Conservation (phyloP, 306 rosid genomes). For the Cicer cuneatum region DNA sequence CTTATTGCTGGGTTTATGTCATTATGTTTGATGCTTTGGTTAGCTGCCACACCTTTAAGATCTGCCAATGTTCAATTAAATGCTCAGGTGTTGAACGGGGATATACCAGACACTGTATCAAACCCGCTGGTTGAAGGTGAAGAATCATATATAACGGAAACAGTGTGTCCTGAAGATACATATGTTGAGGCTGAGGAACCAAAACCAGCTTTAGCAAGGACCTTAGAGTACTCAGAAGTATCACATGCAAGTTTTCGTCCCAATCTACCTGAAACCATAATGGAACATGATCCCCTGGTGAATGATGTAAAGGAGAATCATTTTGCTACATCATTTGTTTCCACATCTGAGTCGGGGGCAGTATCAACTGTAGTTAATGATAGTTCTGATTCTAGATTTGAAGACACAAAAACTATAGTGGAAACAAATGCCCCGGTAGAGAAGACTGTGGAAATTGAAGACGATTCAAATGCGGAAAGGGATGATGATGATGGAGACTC, state of each 20-base stretch:
- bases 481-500: constrained; percentile 76
- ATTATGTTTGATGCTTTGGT: constrained; percentile 81
- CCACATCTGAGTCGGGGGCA: constrained; percentile 51
- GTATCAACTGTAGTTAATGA: constrained; percentile 53
- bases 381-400: constrained; percentile 51
- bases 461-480: constrained; percentile 60
- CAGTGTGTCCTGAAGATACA: constrained; percentile 56
- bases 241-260: constrained; percentile 48
- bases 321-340: constrained; percentile 46
- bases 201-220: constrained; percentile 43
- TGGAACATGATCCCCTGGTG: constrained; percentile 60
- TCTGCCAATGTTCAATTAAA: constrained; percentile 65
- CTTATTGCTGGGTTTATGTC: constrained; percentile 61
- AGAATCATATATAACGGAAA: constrained; percentile 50
- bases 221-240: constrained; percentile 54
- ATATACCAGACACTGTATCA: constrained; percentile 47
- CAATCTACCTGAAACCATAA: constrained; percentile 59
- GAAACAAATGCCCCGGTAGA: constrained; percentile 55
- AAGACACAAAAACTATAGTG: constrained; percentile 40
- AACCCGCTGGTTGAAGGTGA: constrained; percentile 41
- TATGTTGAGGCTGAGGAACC: constrained; percentile 49
- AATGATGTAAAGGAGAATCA: constrained; percentile 52
- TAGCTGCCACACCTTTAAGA: constrained; percentile 84
- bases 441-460: constrained; percentile 65
- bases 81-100: constrained; percentile 64